A percentile compares a stretch with the other conserved stretches of the same genome.
These are phyloP conservation scores for Clarkia xantiana DNA, from an alignment of 345 rosid species.

Conservation along the genomic window DNA sequence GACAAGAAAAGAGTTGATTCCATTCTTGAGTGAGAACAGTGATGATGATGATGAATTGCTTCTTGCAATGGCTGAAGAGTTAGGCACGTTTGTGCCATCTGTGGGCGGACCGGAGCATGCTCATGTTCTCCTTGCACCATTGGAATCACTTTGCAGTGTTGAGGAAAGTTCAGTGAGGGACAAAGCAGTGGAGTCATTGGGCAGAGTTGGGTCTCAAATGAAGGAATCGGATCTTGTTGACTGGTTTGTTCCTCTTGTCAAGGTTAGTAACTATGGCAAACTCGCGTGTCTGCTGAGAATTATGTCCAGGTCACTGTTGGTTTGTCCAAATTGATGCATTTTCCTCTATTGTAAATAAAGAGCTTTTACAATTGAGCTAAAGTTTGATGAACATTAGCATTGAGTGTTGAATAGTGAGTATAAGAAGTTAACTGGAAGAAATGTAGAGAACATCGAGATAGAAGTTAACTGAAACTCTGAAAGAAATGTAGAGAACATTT, in stretches of 20 bases:
- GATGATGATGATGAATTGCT: constrained; percentile 96
- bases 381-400: no score
- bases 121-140: constrained; percentile 61
- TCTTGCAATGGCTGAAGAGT: constrained; percentile 87
- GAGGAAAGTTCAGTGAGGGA: constrained; percentile 95
- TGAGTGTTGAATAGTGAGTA: no score
- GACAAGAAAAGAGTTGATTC: constrained; percentile 81
- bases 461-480: no score
- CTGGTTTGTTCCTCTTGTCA: constrained; percentile 64
- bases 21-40: constrained; percentile 83
- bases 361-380: no score
- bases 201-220: constrained; percentile 89
- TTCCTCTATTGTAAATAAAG: no score
- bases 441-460: no score
- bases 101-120: constrained; percentile 88
- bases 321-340: no score
- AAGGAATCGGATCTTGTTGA: constrained; percentile 64
- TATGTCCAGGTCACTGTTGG: no score
- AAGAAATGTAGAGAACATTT: no score
- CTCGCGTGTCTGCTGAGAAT: background rate
- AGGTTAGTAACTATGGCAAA: constrained; percentile 30
- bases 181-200: constrained; percentile 69
- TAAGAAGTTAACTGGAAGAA: no score
- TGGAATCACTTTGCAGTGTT: constrained; percentile 76
- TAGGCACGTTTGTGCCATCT: constrained; percentile 77